phyloP scores from a whole-genome alignment of 1,284 basidiomycete species.

The Cutaneotrichosporon dermatis region DNA sequence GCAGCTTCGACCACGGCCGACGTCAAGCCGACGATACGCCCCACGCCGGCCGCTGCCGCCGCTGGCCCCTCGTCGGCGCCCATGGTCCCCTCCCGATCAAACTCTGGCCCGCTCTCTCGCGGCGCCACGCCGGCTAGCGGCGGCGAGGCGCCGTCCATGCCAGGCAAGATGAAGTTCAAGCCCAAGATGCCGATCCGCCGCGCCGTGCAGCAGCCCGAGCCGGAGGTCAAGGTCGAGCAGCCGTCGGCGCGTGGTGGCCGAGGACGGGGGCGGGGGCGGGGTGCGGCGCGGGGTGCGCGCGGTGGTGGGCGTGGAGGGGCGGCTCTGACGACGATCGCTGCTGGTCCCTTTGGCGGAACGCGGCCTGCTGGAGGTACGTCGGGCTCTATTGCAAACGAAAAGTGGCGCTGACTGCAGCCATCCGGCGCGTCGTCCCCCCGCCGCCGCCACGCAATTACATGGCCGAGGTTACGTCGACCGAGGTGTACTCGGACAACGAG shows the following conservation, averaged over 20 bases:
- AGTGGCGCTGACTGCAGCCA: neutral
- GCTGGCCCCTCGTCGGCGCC: neutral
- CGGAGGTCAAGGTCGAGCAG: constrained; percentile 10
- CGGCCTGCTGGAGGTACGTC: constrained; percentile 5
- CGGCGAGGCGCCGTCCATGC: neutral
- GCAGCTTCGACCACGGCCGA: neutral
- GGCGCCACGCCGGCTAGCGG: neutral
- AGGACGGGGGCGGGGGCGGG: neutral
- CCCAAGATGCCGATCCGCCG: constrained; percentile 43
- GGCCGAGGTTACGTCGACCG: constrained; percentile 9
- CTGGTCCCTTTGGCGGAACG: constrained; percentile 18
- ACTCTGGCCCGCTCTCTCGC: neutral
- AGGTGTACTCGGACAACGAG: constrained; percentile 75
- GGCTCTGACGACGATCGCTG: constrained; percentile 12
- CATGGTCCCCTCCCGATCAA: constrained; percentile 1
- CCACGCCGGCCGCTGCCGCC: too few relatives aligned
- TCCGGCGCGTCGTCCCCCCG: constrained; percentile 11
- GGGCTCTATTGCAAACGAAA: neutral
- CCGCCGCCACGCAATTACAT: constrained; percentile 11
- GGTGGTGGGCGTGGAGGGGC: constrained; percentile 56
- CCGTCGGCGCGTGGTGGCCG: neutral
- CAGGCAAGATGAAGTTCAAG: constrained; percentile 46
- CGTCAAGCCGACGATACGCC: neutral
- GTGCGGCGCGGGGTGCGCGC: constrained; percentile 22
- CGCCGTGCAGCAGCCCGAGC: constrained; percentile 23